Percentiles rank a stretch among this genome's conserved stretches.
Conservation (phyloP, 352 stramenopile genomes). For the Phytophthora pini region DNA sequence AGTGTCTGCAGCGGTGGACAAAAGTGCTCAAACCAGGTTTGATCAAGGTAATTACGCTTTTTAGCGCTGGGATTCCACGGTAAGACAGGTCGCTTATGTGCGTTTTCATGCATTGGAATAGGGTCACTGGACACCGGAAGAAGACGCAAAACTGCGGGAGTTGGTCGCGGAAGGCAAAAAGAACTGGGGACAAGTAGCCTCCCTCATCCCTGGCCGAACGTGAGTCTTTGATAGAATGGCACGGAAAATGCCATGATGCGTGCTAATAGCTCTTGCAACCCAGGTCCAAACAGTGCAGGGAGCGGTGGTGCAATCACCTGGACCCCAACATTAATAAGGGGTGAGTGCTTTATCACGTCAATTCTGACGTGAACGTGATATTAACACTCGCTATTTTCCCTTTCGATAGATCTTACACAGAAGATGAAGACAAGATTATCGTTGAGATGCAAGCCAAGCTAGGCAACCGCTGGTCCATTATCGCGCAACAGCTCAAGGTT, state of each 20-base stretch:
- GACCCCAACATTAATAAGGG: constrained; percentile 95
- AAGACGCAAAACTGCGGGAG: constrained; percentile 87
- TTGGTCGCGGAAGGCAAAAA: constrained; percentile 89
- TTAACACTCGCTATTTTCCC: constrained; percentile 2
- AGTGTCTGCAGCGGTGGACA: constrained; percentile 94
- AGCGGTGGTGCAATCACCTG: constrained; percentile 93
- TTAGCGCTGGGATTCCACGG: not conserved
- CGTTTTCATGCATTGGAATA: constrained; percentile 33
- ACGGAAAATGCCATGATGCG: not conserved
- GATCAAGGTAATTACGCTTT: constrained; percentile 75
- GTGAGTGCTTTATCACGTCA: constrained; percentile 36
- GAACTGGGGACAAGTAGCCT: constrained; percentile 91
- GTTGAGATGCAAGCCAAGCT: constrained; percentile 93
- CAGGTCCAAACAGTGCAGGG: constrained; percentile 93
- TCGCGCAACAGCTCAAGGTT: constrained; percentile 91
- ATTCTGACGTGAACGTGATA: not conserved
- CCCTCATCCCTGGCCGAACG: constrained; percentile 84
- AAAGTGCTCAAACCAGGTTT: constrained; percentile 94
- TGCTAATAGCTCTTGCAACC: constrained; percentile 25
- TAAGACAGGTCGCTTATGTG: not conserved
- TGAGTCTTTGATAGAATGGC: constrained; percentile 38
- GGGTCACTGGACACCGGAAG: constrained; percentile 92
- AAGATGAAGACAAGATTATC: constrained; percentile 94
- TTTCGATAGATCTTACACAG: constrained; percentile 72
- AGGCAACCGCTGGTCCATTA: constrained; percentile 93